These are phyloP conservation scores for Plasmodium fragile DNA, from an alignment of 169 alveolate species.

Conservation along the genomic window DNA sequence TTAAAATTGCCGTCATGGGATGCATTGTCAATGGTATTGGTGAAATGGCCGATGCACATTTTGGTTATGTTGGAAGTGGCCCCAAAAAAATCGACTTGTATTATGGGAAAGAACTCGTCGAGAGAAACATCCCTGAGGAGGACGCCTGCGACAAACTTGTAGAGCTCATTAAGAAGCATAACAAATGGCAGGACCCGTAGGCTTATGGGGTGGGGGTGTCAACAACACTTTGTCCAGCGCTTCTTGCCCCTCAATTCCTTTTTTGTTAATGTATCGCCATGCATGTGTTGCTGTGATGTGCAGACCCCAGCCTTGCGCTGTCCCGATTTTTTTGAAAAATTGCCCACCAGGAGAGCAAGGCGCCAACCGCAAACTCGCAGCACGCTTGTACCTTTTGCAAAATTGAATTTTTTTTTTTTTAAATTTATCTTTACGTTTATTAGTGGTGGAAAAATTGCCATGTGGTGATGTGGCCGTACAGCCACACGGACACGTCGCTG, in stretches of 20 bases:
- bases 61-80: conserved; percentile 91
- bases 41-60: conserved; percentile 94
- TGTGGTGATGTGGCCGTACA: background rate
- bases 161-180: conserved; percentile 82
- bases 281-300: background rate
- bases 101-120: conserved; percentile 86
- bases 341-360: background rate
- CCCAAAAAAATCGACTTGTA: conserved; percentile 90
- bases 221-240: background rate
- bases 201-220: background rate
- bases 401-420: conserved; percentile 3
- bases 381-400: conserved; percentile 12
- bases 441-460: background rate
- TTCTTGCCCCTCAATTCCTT: background rate
- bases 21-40: conserved; percentile 94
- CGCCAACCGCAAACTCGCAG: background rate
- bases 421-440: conserved; percentile 7
- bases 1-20: conserved; percentile 92
- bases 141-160: conserved; percentile 87
- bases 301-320: background rate
- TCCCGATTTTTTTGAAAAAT: background rate
- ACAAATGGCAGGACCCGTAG: conserved; percentile 61
- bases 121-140: conserved; percentile 87
- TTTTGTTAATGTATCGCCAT: background rate
- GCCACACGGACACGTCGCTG: background rate